Percentiles rank a stretch among this genome's conserved stretches.
phyloP scores from a whole-genome alignment of 805 yeast species.

The Wickerhamomyces chaumierensis region DNA sequence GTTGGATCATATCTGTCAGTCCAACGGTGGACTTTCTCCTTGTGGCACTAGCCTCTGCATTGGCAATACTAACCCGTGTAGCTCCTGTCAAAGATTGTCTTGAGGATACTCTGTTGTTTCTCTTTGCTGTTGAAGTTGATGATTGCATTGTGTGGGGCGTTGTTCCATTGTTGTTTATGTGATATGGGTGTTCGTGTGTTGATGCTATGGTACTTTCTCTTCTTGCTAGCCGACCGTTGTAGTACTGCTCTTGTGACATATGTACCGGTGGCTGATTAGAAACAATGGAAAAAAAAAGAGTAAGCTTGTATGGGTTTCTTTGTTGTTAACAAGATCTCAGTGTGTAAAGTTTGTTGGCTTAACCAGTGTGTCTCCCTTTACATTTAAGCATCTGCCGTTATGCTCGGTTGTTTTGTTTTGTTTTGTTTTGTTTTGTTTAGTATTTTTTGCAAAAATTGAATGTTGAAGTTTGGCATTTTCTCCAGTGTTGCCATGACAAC shows the following conservation, averaged over 20 bases:
- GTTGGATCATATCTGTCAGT: slow-evolving; percentile 17
- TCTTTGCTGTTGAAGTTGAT: slow-evolving; percentile 4
- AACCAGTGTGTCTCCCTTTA: background rate
- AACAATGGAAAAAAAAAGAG: no score
- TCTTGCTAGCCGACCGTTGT: slow-evolving; percentile 8
- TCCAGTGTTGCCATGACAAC: background rate
- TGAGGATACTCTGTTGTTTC: slow-evolving; percentile 14
- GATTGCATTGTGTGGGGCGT: slow-evolving; percentile 5
- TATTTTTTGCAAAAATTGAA: no score
- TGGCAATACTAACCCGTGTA: slow-evolving; percentile 12
- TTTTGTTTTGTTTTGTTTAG: background rate
- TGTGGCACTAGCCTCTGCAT: slow-evolving; percentile 2
- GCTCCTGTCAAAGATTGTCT: slow-evolving; percentile 22
- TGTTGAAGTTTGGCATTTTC: no score
- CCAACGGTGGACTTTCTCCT: slow-evolving; percentile 15
- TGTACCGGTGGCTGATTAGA: background rate
- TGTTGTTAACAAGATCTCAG: no score
- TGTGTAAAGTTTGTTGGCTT: no score
- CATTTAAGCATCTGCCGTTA: background rate
- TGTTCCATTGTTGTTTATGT: slow-evolving; percentile 15
- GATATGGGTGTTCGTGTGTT: slow-evolving; percentile 16
- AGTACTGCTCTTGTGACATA: slow-evolving; percentile 17
- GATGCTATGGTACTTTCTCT: slow-evolving; percentile 12
- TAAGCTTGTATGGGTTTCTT: background rate
- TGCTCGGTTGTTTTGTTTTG: background rate